Base-by-base conservation (phyloP, 1,284 basidiomycete species). In the Kwoniella shivajii region DNA sequence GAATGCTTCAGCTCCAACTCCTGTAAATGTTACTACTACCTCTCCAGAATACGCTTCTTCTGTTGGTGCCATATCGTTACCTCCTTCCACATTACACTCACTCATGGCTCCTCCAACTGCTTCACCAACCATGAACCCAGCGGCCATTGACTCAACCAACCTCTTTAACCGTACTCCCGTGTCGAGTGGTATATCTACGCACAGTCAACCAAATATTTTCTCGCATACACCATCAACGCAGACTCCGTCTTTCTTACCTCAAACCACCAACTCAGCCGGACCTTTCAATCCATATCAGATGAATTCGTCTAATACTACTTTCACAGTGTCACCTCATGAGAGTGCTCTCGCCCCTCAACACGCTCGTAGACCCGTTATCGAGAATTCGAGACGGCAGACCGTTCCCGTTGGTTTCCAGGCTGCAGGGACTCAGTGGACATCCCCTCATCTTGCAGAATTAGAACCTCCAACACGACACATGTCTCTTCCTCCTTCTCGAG, bases 401-500 rank as follows among this genome's bases (percentile, higher is more conserved):
- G 27, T 56, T 13, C 45, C 56, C 24, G 44, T 26, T 9, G 31
- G 50, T 4, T 49, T 57, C 43, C 58, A 60, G 9, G 58, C 61
- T 11, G 26, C 24, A 20, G 30, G 13, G 13, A 6, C 43, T 20
- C 4, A n/a, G 10, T 49, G 47, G 38, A 38, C 41, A 4, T 9
- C 29, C 2, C 16, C 20, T 47, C 33, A 27, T 24, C 29, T 26
- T 6, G 33, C 37, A 11, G 31, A 33, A 49, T 18, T 2, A 16
- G n/a, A 54, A 24, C 42, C 6, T 16, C 43, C 45, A 4, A 57
- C 61, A 7, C 38, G 50, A 4, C 64, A 70, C 50, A 64, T 65
- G 55, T 75, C 74, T 7, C 61, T 77, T 1, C 75, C 75, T 2
- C 71, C 70, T 6, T 74, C 73, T 1, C 56, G 75, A 11, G 68